These are phyloP conservation scores for Metschnikowia kunwiensis DNA, from an alignment of 805 yeast genomes.

Conservation along the genomic window DNA sequence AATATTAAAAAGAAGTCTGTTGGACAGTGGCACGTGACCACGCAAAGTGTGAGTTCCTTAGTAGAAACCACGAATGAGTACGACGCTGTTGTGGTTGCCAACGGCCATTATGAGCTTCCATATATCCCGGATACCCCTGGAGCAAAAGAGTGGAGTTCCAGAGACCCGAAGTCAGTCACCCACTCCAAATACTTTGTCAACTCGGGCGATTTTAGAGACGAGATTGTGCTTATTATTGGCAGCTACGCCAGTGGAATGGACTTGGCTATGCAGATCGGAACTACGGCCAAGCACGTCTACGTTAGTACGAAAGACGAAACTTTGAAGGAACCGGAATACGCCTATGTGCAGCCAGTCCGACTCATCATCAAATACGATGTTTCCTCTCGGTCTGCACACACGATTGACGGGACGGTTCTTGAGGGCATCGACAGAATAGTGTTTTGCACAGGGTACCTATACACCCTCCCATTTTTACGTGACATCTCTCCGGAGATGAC, in stretches of 20 bases:
- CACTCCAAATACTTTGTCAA: constrained; percentile 37
- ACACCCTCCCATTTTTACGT: constrained; percentile 18
- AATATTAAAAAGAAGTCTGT: constrained; percentile 15
- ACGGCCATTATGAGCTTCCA: constrained; percentile 38
- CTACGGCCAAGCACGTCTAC: constrained; percentile 19
- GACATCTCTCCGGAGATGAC: constrained; percentile 11
- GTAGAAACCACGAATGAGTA: constrained; percentile 20
- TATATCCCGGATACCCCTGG: constrained; percentile 34
- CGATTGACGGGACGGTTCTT: constrained; percentile 10
- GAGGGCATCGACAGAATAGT: constrained; percentile 15
- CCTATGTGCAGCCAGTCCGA: constrained; percentile 9
- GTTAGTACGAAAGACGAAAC: constrained; percentile 16
- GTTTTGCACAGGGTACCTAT: constrained; percentile 21
- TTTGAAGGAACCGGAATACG: constrained; percentile 8
- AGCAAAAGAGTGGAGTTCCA: constrained; percentile 27
- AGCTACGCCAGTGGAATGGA: constrained; percentile 78
- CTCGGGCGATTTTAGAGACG: constrained; percentile 22
- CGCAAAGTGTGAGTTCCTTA: constrained; percentile 6
- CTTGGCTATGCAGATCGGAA: constrained; percentile 58
- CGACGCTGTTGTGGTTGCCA: constrained; percentile 41
- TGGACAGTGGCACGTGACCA: constrained; percentile 11
- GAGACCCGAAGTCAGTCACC: constrained; percentile 24
- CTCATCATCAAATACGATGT: constrained; percentile 13
- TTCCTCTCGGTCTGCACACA: constrained; percentile 8
- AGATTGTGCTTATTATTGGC: constrained; percentile 63